These are phyloP conservation scores for Aulographum hederae DNA, from an alignment of 2,329 filamentous ascomycete genomes.

Conservation along the genomic window DNA sequence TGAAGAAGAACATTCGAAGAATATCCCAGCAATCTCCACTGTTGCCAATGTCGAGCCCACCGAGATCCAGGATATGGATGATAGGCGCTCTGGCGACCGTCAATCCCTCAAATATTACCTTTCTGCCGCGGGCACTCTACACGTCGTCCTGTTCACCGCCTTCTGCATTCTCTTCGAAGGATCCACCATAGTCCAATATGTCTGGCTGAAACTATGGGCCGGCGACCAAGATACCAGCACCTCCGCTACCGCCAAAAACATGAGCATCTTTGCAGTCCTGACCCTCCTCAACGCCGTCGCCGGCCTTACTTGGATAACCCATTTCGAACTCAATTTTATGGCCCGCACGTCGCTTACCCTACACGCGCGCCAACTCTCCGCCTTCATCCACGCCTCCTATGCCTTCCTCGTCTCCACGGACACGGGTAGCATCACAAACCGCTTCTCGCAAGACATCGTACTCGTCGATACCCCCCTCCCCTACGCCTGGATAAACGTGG, in stretches of 20 bases:
- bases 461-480: slow-evolving; percentile 4
- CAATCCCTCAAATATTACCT: slow-evolving; percentile 3
- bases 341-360: not conserved
- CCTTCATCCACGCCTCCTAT: slow-evolving; percentile 2
- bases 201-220: slow-evolving; percentile 4
- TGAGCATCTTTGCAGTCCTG: slow-evolving; percentile 2
- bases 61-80: too few species aligned
- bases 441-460: slow-evolving; percentile 5
- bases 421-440: slow-evolving; percentile 6
- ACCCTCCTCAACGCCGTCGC: slow-evolving; percentile 1
- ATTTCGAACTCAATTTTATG: not conserved
- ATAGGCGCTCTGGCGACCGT: slow-evolving; percentile 3
- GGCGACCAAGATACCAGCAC: not conserved
- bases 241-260: not conserved
- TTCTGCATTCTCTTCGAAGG: not conserved
- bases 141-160: not conserved
- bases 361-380: slow-evolving; percentile 1
- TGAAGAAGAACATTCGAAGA: not conserved
- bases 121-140: not conserved
- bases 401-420: slow-evolving; percentile 7
- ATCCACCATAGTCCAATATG: slow-evolving; percentile 1
- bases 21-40: too few species aligned
- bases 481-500: not conserved
- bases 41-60: too few species aligned
- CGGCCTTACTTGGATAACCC: not conserved